Evolutionary conservation across 2,329 filamentous ascomycete genomes (phyloP), one percentile per base, ranked within the genome.

Genomic region (Trichoderma koningiopsis): DNA sequence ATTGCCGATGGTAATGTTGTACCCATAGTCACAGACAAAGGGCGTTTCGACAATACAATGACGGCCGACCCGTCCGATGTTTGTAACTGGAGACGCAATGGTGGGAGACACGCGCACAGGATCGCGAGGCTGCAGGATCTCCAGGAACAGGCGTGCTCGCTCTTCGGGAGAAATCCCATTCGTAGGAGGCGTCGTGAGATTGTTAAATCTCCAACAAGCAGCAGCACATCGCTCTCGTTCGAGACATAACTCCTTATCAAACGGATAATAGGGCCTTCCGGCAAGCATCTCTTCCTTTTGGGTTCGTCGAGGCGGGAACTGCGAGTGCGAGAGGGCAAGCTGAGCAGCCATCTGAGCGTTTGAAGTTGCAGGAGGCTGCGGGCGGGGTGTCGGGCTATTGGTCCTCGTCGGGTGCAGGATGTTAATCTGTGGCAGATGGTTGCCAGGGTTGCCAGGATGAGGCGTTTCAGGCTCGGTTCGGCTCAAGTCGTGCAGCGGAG

Each of bases 21-120:
- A 98, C 0, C 96, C 96, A 76, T 97, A 97, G 76, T 97, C 94
- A 78, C 95, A 97, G 58, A 86, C 90, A 79, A 99, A 98, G 0
- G 95, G 95, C 3, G 92, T 89, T 75, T 97, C 93, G 31, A 99
- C 91, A 53, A 90, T 85, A 5, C 92, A 91, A 68, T 91, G 88
- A 19, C 89, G 87, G n/a, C 93, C 93, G 5, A 96, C 87, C 29
- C 84, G 87, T 68, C 87, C 92, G 68, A 83, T 77, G 73, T 86
- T 84, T 52, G 84, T 84, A 66, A 86, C 78, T 11, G 85, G 81
- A 57, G 85, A 84, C 49, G 83, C 81, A 73, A 85, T 80, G 6
- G 83, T 83, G 2, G 86, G 86, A n/a, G 88, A 86, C 49, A 88
- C 79, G 70, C 86, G 83, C 62, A 88, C 79, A 52, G 84, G 78